Percentiles rank a stretch among this genome's conserved stretches.
Conservation (phyloP, 257 asterid species). For the Solanum etuberosum region DNA sequence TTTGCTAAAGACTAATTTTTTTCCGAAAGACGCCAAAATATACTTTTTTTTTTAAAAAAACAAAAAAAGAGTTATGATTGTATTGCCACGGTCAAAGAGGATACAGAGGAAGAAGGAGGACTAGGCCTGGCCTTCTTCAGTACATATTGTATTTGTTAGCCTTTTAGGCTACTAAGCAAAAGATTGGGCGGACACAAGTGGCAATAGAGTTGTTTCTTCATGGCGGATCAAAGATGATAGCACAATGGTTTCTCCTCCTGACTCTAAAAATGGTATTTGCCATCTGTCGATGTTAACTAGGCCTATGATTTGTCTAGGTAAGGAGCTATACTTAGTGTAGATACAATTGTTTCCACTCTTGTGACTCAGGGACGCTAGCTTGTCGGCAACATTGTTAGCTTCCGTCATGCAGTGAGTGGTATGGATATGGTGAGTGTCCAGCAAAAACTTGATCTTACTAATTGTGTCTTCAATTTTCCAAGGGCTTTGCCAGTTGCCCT, state of each 20-base stretch:
- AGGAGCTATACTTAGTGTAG: not conserved
- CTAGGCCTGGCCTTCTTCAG: not conserved
- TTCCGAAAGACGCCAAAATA: not conserved
- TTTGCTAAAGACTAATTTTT: not conserved
- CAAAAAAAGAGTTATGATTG: not conserved
- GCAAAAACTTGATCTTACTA: not conserved
- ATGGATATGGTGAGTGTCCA: not conserved
- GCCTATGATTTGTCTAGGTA: not conserved
- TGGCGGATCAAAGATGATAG: not conserved
- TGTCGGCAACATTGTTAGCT: not conserved
- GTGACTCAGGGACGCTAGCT: not conserved
- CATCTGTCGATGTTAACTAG: not conserved
- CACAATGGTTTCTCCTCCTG: not conserved
- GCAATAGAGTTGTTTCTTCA: not conserved
- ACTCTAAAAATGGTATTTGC: not conserved
- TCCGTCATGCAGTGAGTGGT: not conserved
- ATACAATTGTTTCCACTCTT: not conserved
- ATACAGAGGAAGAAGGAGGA: not conserved
- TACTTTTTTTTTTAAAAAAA: not conserved
- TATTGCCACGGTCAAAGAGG: not conserved
- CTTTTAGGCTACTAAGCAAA: not conserved
- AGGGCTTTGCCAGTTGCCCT: not conserved
- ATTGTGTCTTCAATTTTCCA: not conserved
- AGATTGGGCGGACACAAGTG: not conserved
- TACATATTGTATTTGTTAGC: not conserved